Conservation (phyloP, 2,329 filamentous ascomycete species). For the Curvularia sp. region DNA sequence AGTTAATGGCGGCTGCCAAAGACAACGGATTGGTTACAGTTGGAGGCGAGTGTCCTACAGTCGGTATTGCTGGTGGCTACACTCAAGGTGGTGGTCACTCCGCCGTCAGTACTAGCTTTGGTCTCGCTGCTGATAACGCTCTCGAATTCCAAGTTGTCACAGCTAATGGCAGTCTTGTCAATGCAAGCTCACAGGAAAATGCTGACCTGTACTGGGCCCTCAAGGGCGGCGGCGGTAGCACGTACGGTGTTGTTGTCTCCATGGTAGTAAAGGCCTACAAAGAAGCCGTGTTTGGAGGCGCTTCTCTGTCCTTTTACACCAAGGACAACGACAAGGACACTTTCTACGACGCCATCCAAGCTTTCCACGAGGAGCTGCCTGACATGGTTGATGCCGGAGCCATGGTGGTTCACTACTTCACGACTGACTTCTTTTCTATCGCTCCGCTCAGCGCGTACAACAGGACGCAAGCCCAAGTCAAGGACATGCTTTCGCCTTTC, state of each 20-base stretch:
- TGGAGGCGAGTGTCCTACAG: conserved; percentile 48
- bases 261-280: conserved; percentile 33
- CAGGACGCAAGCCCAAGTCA: conserved; percentile 22
- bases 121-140: conserved; percentile 38
- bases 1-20: conserved; percentile 30
- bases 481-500: conserved; percentile 29
- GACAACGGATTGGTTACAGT: conserved; percentile 28
- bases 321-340: conserved; percentile 19
- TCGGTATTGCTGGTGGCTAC: conserved; percentile 54
- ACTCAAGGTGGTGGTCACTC: conserved; percentile 59
- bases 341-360: conserved; percentile 30
- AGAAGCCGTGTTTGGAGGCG: conserved; percentile 26
- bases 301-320: conserved; percentile 22
- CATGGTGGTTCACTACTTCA: conserved; percentile 30
- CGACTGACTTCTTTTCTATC: conserved; percentile 25
- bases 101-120: conserved; percentile 57
- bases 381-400: conserved; percentile 30
- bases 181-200: conserved; percentile 24
- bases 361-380: conserved; percentile 29
- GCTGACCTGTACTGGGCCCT: conserved; percentile 42
- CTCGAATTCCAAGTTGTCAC: conserved; percentile 35
- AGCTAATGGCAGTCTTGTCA: conserved; percentile 28
- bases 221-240: conserved; percentile 38
- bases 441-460: conserved; percentile 33
- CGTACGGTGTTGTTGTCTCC: conserved; percentile 35